phyloP scores from a whole-genome alignment of 2,329 filamentous ascomycete genomes.

The Cytospora paraplurivora region DNA sequence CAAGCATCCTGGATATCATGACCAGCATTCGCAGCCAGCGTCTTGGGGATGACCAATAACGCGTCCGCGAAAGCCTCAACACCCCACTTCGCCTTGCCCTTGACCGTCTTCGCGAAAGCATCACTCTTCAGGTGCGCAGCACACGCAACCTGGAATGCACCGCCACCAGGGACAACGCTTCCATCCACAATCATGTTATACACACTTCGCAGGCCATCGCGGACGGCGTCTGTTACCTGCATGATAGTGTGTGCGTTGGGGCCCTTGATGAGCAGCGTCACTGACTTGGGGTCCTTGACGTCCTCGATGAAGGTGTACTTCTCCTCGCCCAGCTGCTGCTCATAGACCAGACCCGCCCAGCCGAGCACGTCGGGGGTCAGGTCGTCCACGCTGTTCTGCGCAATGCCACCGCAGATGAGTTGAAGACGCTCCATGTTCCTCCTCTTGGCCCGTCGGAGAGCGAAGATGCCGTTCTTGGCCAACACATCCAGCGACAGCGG shows the following conservation, averaged over 20 bases:
- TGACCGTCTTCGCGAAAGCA: conserved; percentile 83
- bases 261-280: conserved; percentile 96
- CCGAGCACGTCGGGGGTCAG: conserved; percentile 84
- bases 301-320: conserved; percentile 99
- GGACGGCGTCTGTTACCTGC: conserved; percentile 94
- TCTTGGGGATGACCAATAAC: conserved; percentile 94
- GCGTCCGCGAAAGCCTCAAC: conserved; percentile 95
- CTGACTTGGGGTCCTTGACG: conserved; percentile 97
- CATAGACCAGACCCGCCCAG: conserved; percentile 95
- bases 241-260: conserved; percentile 96
- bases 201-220: conserved; percentile 91
- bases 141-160: conserved; percentile 94
- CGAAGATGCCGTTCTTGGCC: conserved; percentile 97
- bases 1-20: conserved; percentile 95
- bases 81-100: conserved; percentile 97
- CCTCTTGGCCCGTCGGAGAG: conserved; percentile 90
- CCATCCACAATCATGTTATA: conserved; percentile 99
- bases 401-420: conserved; percentile 84
- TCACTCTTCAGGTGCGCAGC: conserved; percentile 86
- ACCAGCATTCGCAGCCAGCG: conserved; percentile 90
- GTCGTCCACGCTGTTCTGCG: conserved; percentile 97
- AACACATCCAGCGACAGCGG: conserved; percentile 93
- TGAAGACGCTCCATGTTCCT: conserved; percentile 99
- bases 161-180: conserved; percentile 90
- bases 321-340: conserved; percentile 96